These are phyloP conservation scores for Rubroshorea leprosula DNA, from an alignment of 345 rosid species.

Conservation along the genomic window DNA sequence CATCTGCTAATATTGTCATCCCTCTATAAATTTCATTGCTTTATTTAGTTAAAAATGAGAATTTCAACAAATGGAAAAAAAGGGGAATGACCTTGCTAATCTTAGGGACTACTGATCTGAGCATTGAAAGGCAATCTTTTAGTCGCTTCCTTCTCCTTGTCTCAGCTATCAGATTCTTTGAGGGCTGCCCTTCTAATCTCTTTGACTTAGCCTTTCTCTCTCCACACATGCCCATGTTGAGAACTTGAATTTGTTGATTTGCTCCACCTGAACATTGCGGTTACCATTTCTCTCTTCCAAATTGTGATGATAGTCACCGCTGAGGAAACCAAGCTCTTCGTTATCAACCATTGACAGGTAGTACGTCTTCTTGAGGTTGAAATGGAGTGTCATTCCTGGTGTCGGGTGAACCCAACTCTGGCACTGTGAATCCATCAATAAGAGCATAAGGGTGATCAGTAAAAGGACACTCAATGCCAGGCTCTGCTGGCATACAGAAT, in stretches of 20 bases:
- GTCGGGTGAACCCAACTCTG: constrained; percentile 30
- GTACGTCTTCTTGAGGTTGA: constrained; percentile 26
- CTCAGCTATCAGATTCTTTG: constrained; percentile 89
- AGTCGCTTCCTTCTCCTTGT: constrained; percentile 80
- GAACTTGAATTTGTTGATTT: constrained; percentile 21
- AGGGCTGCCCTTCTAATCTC: constrained; percentile 79
- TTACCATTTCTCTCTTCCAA: constrained; percentile 28
- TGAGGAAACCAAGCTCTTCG: constrained; percentile 34
- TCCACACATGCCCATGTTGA: constrained; percentile 34
- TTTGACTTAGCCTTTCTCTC: constrained; percentile 42
- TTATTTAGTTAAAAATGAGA: too few species aligned
- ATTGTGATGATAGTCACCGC: constrained; percentile 17
- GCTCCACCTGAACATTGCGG: constrained; percentile 36
- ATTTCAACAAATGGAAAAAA: constrained; percentile 17
- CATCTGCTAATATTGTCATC: constrained; percentile 18
- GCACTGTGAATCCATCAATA: constrained; percentile 36
- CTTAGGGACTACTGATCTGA: constrained; percentile 91
- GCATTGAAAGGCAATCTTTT: constrained; percentile 80
- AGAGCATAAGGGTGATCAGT: constrained; percentile 29
- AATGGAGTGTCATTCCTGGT: constrained; percentile 28
- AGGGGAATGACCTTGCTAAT: constrained; percentile 65
- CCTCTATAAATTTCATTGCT: not conserved
- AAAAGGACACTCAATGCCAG: constrained; percentile 43
- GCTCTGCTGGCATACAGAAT: constrained; percentile 19
- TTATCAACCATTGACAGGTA: constrained; percentile 41